Conservation (phyloP, 257 asterid species). For the Gentiana straminea region DNA sequence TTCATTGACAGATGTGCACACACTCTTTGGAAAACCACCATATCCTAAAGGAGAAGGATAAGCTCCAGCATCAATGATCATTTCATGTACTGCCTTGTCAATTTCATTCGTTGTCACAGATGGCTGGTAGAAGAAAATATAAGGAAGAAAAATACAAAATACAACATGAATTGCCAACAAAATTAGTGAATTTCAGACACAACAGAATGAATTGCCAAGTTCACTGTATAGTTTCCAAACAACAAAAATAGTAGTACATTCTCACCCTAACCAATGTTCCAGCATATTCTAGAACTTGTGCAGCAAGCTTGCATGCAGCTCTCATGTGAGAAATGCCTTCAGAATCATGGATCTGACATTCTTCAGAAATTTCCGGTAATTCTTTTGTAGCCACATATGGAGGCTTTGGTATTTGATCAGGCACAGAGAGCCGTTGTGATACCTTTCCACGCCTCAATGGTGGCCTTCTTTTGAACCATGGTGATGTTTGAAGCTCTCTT, state of each 20-base stretch:
- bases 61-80: slow-evolving; percentile 98
- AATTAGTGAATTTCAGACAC: no score
- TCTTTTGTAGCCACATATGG: slow-evolving; percentile 55
- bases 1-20: slow-evolving; percentile 94
- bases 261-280: slow-evolving; percentile 93
- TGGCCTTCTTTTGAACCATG: slow-evolving; percentile 44
- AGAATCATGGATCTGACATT: slow-evolving; percentile 63
- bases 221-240: no score
- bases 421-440: slow-evolving; percentile 69
- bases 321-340: slow-evolving; percentile 74
- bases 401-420: slow-evolving; percentile 76
- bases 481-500: slow-evolving; percentile 55
- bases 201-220: no score
- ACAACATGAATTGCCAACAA: no score
- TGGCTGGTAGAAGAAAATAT: slow-evolving; percentile 39
- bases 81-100: slow-evolving; percentile 93
- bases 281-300: slow-evolving; percentile 71
- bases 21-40: slow-evolving; percentile 99
- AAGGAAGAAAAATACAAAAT: slow-evolving; percentile 2
- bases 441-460: slow-evolving; percentile 90
- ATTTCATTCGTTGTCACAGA: slow-evolving; percentile 90
- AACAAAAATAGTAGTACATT: not conserved
- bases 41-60: slow-evolving; percentile 95
- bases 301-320: slow-evolving; percentile 97
- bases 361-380: slow-evolving; percentile 68